Evolutionary conservation across 768 basidiomycete species (phyloP), one percentile per base, ranked within the genome.

Genomic region (Lactarius quietus): DNA sequence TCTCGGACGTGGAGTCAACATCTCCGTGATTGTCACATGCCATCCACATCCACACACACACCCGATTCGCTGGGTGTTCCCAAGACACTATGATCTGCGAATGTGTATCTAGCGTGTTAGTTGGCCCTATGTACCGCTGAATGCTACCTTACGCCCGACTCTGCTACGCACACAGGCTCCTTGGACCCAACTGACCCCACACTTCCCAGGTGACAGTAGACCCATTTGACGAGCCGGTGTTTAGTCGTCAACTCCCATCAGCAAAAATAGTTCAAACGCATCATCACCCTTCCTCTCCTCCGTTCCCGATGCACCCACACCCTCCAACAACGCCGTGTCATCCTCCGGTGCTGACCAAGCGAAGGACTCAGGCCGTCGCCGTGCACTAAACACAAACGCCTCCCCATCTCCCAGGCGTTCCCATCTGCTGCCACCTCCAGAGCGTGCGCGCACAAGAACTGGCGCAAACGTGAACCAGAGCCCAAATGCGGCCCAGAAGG

Each of bases 401-500:
- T 23, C 73, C 68, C 57, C 71, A 18, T 72, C 68, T 28, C 52
- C 68, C 31, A 68, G 33, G 2, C 72, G 69, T 9, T 68, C 68
- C 67, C 73, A 76, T 23, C 66, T 62, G 10, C 36, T 72, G 15
- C 39, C n/a, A 70, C 71, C 73, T 10, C 56, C 23, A 9, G 20
- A 48, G 28, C 56, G 53, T 43, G 51, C 62, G 57, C 55, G 74
- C 70, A 39, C 70, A 18, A 87, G 75, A 6, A 88, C 83, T 5
- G 86, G 88, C 51, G 75, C 71, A 66, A 85, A 92, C 26, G 78
- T 70, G 74, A 90, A 92, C 89, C 89, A 93, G 23, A 89, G 74
- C 23, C 92, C 92, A 68, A 94, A 91, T 2, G 87, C 86, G 5
- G 80, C 78, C 91, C 92, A 93, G 74, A 93, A 94, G 0, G 84